Percentiles rank a stretch among this genome's conserved stretches.
These are phyloP conservation scores for Tetrahymena thermophila DNA, from an alignment of 73 alveolate species.

Conservation along the genomic window DNA sequence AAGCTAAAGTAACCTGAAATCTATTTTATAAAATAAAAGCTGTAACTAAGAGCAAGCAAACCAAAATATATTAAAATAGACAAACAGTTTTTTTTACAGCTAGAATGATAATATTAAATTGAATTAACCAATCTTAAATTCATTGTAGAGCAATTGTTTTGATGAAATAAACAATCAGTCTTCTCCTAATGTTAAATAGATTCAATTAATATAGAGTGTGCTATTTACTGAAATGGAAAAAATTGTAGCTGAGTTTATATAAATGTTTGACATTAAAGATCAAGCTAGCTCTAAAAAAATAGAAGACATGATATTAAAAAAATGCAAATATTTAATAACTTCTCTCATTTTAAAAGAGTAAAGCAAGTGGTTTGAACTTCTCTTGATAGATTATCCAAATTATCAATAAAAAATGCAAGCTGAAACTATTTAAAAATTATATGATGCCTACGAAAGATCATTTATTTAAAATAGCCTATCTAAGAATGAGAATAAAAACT, in stretches of 20 bases:
- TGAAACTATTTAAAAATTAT: not conserved
- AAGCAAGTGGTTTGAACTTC: not conserved
- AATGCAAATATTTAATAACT: not conserved
- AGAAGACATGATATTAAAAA: not conserved
- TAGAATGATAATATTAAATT: not conserved
- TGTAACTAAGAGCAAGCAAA: not conserved
- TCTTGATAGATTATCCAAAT: not conserved
- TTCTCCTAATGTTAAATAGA: not conserved
- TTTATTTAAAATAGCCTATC: not conserved
- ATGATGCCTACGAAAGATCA: not conserved
- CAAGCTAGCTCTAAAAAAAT: not conserved
- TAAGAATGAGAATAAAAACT: not conserved
- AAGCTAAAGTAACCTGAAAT: not conserved
- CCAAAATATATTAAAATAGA: not conserved
- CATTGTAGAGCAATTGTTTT: not conserved
- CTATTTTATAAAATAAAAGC: not conserved
- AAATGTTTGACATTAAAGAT: not conserved
- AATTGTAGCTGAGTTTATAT: not conserved
- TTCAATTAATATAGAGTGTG: not conserved
- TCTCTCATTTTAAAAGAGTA: not conserved
- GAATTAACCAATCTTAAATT: not conserved
- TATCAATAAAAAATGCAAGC: not conserved
- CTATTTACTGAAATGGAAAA: not conserved
- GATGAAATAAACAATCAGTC: not conserved
- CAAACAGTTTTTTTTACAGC: not conserved